Evolutionary conservation across 75 land plant species (phyloP).

Genomic region (Selaginella moellendorffii): DNA sequence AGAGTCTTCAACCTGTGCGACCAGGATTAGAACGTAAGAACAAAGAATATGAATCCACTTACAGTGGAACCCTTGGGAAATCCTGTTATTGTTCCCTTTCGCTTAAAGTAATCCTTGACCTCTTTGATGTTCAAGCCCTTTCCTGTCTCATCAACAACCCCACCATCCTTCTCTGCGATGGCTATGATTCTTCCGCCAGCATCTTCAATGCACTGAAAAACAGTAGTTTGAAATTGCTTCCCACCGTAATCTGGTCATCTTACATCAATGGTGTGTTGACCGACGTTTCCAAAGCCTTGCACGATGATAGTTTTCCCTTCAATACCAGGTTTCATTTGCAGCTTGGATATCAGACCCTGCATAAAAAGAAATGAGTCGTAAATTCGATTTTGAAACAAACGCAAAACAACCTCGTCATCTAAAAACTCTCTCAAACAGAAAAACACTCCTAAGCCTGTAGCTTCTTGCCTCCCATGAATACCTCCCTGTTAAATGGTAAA

Average conservation of each 20-base stretch:
- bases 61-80: slow-evolving; percentile 27
- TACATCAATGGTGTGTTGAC: slow-evolving; percentile 6
- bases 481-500: neutral
- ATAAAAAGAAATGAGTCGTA: neutral
- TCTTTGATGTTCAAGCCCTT: slow-evolving; percentile 17
- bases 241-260: too few species aligned
- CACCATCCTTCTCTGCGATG: slow-evolving; percentile 27
- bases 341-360: neutral
- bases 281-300: slow-evolving; percentile 5
- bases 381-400: neutral
- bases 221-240: too few species aligned
- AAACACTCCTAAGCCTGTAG: slow-evolving; percentile 6
- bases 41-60: too few species aligned
- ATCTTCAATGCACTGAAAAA: slow-evolving; percentile 21
- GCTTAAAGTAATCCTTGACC: slow-evolving; percentile 18
- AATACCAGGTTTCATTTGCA: slow-evolving; percentile 2
- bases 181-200: slow-evolving; percentile 26
- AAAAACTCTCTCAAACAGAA: slow-evolving; percentile 8
- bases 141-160: slow-evolving; percentile 19
- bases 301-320: slow-evolving; percentile 1
- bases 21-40: too few species aligned
- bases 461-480: slow-evolving; percentile 9
- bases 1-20: slow-evolving; percentile 19
- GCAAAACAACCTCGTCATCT: neutral
- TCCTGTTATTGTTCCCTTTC: slow-evolving; percentile 30